Base-by-base conservation (phyloP, 495 filamentous ascomycete species). In the Podospora australis region DNA sequence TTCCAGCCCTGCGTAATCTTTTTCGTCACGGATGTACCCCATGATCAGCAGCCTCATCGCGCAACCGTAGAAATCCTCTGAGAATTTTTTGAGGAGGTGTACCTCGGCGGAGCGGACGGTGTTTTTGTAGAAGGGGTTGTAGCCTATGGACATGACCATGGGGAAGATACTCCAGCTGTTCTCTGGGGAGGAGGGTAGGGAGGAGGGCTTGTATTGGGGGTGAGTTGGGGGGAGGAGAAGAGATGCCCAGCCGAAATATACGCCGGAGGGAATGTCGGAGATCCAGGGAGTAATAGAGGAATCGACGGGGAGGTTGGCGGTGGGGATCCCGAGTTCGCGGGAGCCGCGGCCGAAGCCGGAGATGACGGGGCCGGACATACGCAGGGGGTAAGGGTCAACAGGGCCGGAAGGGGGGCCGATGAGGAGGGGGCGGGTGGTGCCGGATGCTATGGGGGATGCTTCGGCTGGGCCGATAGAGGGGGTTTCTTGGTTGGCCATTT, bases 251-350 rank as follows among this genome's bases (percentile, higher is more conserved):
- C 92, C 92, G 60, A 87, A 96, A 69, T 98, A 97, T 14, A 98
- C 84, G 35, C 92, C 92, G 17, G 80, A 84, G 22, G 78, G 72
- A 25, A 87, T 71, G 44, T 79, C 74, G 7, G 78, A 71, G 59
- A 95, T 79, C 59, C 87, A 89, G 14, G 82, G 80, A 28, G 83
- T 76, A 25, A 50, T 58, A 28, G 87, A 67, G 7, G 80, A 28
- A 46, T 84, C 81, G 47, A 95, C 74, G 32, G 92, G 90, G 53
- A 98, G 90, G 71, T 98, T 98, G 57, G 92, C 92, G 0, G 92
- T 98, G 2, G 92, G 92, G 66, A 97, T 96, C 47, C 91, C 89
- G 49, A 98, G 82, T 76, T 95, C 89, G 71, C 87, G 91, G 63
- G 84, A 90, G 34, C 92, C 92, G 35, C 92, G 82, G 14, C 92